Base-by-base conservation (phyloP, 2,329 filamentous ascomycete species). In the Xylariaceae sp. region DNA sequence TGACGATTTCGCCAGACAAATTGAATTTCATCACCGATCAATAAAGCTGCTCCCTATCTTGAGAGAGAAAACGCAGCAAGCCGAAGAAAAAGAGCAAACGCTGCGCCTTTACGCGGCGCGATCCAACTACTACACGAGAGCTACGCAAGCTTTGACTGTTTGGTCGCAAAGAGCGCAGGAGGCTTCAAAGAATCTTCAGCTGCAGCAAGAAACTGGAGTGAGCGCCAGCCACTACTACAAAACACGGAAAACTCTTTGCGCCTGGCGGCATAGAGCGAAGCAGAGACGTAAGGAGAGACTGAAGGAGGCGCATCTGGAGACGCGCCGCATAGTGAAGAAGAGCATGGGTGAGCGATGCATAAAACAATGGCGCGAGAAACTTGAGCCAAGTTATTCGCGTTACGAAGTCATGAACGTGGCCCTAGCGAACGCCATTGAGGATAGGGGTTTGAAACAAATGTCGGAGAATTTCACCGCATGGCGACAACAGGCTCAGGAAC, bases 321-420 rank as follows among this genome's bases (percentile, higher is more conserved):
- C 70, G 13, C 71, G 71, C 18, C 71, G 71, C 11, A 62, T 67
- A 55, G 70, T 73, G 23, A 73, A 72, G 64, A 72, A 66, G 58
- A 66, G 66, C 3, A 71, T 72, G 69, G 71, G 71, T 8, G 63
- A 64, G 23, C 70, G 69, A 13, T 70, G 67, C 34, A 61, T 73
- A 23, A 64, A 59, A 18, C 58, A 66, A 56, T 73, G 71, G 71
- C 69, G 68, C 5, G 58, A 63, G 45, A 63, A 65, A 52, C 62
- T 71, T 2, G 64, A 65, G 39, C 62, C 67, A n/a, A 71, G 64
- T 50, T 60, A 66, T 56, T 61, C 67, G 53, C 68, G 65, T 39
- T 65, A 57, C 37, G 67, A 70, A 45, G 50, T 55, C 3, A 67
- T 72, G 69, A 64, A 72, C 55, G 59, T 57, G 1, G 62, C 56